A percentile compares a stretch with the other conserved stretches of the same genome.
Conservation (phyloP, 177 flowering plant species). For the Telopea speciosissima region DNA sequence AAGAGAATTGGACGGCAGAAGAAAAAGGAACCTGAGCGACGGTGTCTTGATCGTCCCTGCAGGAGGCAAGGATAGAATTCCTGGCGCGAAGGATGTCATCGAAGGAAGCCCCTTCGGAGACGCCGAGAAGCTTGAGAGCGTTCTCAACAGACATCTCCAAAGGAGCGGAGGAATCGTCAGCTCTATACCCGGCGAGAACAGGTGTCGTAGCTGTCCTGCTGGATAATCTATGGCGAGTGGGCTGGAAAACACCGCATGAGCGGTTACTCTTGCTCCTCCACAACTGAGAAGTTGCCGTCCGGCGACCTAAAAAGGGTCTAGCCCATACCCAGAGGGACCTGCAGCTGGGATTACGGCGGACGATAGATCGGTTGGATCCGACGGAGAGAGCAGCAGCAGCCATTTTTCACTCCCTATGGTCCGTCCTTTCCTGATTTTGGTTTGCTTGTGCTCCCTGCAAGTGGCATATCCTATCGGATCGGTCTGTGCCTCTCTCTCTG, state of each 20-base stretch:
- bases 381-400: conserved; percentile 16
- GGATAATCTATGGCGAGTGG: conserved; percentile 23
- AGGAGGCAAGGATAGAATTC: conserved; percentile 57
- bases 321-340: conserved; percentile 14
- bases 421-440: too few species aligned
- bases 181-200: conserved; percentile 52
- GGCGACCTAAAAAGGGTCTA: conserved; percentile 18
- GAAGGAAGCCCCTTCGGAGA: conserved; percentile 76
- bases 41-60: conserved; percentile 63
- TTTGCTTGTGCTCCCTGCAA: too few species aligned
- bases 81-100: conserved; percentile 92
- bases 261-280: conserved; percentile 3
- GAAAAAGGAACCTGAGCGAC: conserved; percentile 54
- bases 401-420: conserved; percentile 10
- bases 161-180: conserved; percentile 84
- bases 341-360: conserved; percentile 15
- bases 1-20: background rate
- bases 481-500: too few species aligned
- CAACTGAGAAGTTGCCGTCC: background rate
- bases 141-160: conserved; percentile 86
- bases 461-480: too few species aligned
- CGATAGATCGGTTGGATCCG: conserved; percentile 12
- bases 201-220: conserved; percentile 12
- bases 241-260: conserved; percentile 20
- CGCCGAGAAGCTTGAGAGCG: conserved; percentile 84